phyloP scores from a whole-genome alignment of 805 yeast genomes.

The Yarrowia sp. region DNA sequence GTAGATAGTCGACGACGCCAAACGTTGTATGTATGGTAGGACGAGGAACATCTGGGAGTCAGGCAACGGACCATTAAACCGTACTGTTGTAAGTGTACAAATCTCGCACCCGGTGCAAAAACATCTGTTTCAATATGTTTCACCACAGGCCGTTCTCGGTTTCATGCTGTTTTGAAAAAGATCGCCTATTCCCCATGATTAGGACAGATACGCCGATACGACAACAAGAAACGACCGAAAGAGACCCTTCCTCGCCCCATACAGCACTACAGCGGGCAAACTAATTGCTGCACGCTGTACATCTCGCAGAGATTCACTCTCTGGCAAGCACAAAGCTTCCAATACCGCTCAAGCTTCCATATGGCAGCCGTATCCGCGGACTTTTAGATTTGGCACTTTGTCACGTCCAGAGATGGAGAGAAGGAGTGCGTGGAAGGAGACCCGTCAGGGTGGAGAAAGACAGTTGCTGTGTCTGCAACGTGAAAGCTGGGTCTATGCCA shows the following conservation, averaged over 20 bases:
- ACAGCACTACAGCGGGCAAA: not conserved
- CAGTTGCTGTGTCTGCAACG: not conserved
- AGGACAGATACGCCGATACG: not conserved
- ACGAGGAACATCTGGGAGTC: no score
- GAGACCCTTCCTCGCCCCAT: not conserved
- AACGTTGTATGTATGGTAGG: no score
- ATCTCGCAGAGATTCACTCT: not conserved
- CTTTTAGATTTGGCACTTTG: not conserved
- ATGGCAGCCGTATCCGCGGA: not conserved
- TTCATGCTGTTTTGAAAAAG: not conserved
- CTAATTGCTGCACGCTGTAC: not conserved
- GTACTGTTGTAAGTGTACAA: no score
- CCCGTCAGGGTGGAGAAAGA: not conserved
- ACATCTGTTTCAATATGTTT: not conserved
- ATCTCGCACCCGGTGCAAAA: no score
- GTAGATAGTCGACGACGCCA: no score
- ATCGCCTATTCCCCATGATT: conserved; percentile 13
- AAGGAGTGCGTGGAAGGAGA: not conserved
- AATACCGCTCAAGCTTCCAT: not conserved
- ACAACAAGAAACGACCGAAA: not conserved
- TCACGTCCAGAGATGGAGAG: no score
- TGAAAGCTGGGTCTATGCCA: no score
- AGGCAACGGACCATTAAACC: no score
- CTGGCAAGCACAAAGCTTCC: not conserved
- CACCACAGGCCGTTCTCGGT: not conserved